A percentile compares a stretch with the other conserved stretches of the same genome.
Conservation (phyloP, 2,329 filamentous ascomycete genomes). For the Pestalotiopsis sp. region DNA sequence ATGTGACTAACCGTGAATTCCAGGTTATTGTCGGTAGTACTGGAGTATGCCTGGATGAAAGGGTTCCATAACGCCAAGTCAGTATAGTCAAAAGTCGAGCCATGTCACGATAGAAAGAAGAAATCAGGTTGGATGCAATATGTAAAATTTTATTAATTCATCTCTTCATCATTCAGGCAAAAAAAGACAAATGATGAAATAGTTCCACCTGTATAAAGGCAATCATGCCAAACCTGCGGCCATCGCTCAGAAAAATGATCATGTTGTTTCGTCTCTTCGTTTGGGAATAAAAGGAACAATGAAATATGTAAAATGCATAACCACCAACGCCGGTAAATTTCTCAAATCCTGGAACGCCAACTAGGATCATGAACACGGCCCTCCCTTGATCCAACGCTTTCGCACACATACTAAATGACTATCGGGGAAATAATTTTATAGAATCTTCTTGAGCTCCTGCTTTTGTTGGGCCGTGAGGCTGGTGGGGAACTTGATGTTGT, state of each 20-base stretch:
- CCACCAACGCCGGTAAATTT: not conserved
- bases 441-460: conserved; percentile 75
- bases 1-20: too few species aligned
- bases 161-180: not conserved
- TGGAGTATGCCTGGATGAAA: too few species aligned
- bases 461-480: conserved; percentile 79
- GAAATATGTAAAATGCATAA: not conserved
- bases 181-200: too few species aligned
- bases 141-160: not conserved
- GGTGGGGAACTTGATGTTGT: conserved; percentile 91
- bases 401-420: not conserved
- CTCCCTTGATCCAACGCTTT: not conserved
- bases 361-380: not conserved
- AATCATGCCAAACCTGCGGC: not conserved
- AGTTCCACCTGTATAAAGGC: not conserved
- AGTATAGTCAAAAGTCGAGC: not conserved
- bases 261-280: not conserved
- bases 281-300: not conserved
- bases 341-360: not conserved
- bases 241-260: not conserved
- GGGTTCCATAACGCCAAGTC: too few species aligned
- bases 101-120: not conserved
- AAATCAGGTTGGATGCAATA: not conserved
- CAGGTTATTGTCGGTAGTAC: too few species aligned
- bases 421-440: conserved; percentile 43